phyloP scores from a whole-genome alignment of 129 eudicot species.

The Sambucus nigra region DNA sequence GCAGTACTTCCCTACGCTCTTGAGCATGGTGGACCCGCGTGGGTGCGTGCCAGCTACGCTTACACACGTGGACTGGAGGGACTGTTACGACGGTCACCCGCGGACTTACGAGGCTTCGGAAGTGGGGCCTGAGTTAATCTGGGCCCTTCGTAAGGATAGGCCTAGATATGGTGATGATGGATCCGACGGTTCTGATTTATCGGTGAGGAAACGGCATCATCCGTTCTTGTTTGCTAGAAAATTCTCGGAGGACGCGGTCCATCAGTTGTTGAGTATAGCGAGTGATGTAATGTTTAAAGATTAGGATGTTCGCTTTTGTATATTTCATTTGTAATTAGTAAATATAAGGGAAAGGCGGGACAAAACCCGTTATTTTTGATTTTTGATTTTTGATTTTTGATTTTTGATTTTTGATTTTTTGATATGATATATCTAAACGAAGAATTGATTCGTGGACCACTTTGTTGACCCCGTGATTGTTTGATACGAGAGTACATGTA shows the following conservation, averaged over 20 bases:
- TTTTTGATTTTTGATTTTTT: no score
- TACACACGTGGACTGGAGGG: constrained; percentile 84
- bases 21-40: constrained; percentile 52
- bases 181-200: constrained; percentile 40
- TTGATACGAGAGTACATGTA: no score
- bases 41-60: constrained; percentile 72
- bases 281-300: constrained; percentile 49
- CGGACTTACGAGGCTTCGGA: constrained; percentile 35
- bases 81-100: constrained; percentile 63
- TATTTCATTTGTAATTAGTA: neutral
- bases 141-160: constrained; percentile 23
- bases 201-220: constrained; percentile 19
- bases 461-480: no score
- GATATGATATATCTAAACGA: no score
- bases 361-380: constrained; percentile 35
- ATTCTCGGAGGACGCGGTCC: constrained; percentile 42
- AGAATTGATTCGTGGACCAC: no score
- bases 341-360: constrained; percentile 32
- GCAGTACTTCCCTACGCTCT: constrained; percentile 75
- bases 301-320: constrained; percentile 18
- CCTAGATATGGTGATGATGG: constrained; percentile 71
- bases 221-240: constrained; percentile 86
- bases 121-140: constrained; percentile 52
- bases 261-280: constrained; percentile 42
- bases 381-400: no score